Evolutionary conservation across 2,329 filamentous ascomycete genomes (phyloP), one percentile per base, ranked within the genome.

Genomic region (Apiospora rasikravindrae): DNA sequence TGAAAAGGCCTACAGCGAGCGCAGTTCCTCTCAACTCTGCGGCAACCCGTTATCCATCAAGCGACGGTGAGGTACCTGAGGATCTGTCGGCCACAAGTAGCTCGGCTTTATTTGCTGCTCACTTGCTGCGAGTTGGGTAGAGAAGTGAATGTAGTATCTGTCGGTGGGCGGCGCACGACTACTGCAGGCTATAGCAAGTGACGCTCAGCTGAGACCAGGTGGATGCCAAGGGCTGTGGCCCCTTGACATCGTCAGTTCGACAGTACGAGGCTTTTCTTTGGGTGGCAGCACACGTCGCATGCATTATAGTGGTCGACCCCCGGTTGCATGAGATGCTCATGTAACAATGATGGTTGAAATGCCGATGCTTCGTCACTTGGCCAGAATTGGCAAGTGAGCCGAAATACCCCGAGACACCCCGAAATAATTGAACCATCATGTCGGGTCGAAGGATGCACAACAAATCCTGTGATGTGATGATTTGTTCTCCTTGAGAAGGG

Each of bases 371-470:
- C 57, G 57, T 64, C 22, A n/a, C 33, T 40, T 64, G 22, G 33
- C 57, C 33, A 14, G 57, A n/a, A 64, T 40, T 40, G 57, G 57
- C 33, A 64, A n/a, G 19, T 40, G 33, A 40, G 33, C 57, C 57
- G 57, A 64, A 64, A 64, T 64, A 37, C 57, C 29, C 57, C 57
- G 57, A 64, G 51, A 33, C 51, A 57, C 51, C 51, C 51, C 51
- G 51, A 57, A 24, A 64, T n/a, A 64, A 40, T 37, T 40, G 57
- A 64, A 64, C 57, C 57, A 64, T n/a, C 29, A 10, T 64, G 33
- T 24, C 57, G 57, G 57, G 57, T 40, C 57, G 22, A n/a, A 40
- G 22, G 57, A 40, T 64, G 33, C 19, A 19, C 57, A 33, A 19
- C 19, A 19, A 40, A 40, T 24, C 3, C 19, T 37, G 53, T 5